Evolutionary conservation across 306 rosid species (phyloP), one percentile per base, ranked within the genome.

Genomic region (Casuarina equisetifolia): DNA sequence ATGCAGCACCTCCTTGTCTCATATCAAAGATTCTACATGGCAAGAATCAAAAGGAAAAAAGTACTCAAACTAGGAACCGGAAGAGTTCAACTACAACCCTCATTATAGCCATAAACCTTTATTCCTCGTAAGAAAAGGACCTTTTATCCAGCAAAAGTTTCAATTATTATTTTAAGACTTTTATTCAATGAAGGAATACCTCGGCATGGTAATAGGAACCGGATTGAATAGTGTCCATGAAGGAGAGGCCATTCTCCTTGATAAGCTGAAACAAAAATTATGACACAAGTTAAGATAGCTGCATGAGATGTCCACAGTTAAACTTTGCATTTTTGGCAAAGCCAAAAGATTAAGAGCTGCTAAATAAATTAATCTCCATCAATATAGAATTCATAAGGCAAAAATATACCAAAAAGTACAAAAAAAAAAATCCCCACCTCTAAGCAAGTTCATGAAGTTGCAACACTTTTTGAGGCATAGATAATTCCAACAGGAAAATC

Each of bases 151-250:
- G 19, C 13, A 32, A 42, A 51, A 49, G 68, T 10, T 25, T 40
- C 16, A 75, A 38, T 19, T 50, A 0, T n/a, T 16, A 2, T 3
- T 61, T 25, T 39, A 67, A 42, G 49, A 39, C 4, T 43, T 69
- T 36, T 54, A 42, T 72, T 51, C 46, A 45, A 54, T 39, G 59
- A 72, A 69, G 36, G 66, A 32, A 45, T 64, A 92, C 97, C 97
- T 92, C 93, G 8, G 8, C 16, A 43, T 64, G 69, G 20, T 71
- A 59, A 54, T 90, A 92, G 17, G 90, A 78, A 72, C 87, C 49
- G 49, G 97, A 74, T 36, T 83, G 85, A 77, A 87, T 45, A 3
- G 70, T 5, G 25, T 80, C 89, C 81, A 78, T 74, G 75, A 91
- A 73, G 73, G 70, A 84, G 19, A 76, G 73, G 42, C 84, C 78